Evolutionary conservation across 768 basidiomycete genomes (phyloP).

Genomic region (Floccularia luteovirens): DNA sequence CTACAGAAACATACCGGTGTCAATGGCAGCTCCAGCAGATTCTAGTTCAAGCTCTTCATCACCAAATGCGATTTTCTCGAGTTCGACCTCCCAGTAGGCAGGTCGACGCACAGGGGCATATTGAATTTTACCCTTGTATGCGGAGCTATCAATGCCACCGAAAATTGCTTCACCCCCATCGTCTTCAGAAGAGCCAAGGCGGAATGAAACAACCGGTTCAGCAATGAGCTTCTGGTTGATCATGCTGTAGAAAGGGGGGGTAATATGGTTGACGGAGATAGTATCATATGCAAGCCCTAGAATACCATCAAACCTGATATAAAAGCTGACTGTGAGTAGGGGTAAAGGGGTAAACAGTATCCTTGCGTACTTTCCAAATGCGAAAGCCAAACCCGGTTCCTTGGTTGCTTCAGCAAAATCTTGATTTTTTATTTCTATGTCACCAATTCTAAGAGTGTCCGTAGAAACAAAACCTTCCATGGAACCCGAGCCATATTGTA

Average conservation of each 20-base stretch:
- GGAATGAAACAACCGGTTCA: constrained; percentile 89
- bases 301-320: constrained; percentile 84
- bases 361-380: constrained; percentile 92
- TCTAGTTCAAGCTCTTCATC: constrained; percentile 85
- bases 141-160: constrained; percentile 75
- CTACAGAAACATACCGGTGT: constrained; percentile 50
- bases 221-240: constrained; percentile 76
- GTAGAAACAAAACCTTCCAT: constrained; percentile 95
- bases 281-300: constrained; percentile 92
- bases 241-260: constrained; percentile 94
- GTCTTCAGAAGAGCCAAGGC: constrained; percentile 75
- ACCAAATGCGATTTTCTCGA: constrained; percentile 81
- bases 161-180: constrained; percentile 91
- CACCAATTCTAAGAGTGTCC: constrained; percentile 76
- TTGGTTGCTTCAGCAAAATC: constrained; percentile 95
- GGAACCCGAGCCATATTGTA: constrained; percentile 92
- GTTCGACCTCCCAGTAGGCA: constrained; percentile 98
- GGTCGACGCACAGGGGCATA: constrained; percentile 92
- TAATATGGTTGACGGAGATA: constrained; percentile 88
- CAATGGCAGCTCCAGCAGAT: constrained; percentile 89
- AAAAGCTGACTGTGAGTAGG: neutral
- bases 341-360: constrained; percentile 7
- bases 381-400: constrained; percentile 96
- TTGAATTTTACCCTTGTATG: constrained; percentile 72
- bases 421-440: constrained; percentile 63